Base-by-base conservation (phyloP, 192 early-diverging fungal genomes). In the Backusella mclennaniae region DNA sequence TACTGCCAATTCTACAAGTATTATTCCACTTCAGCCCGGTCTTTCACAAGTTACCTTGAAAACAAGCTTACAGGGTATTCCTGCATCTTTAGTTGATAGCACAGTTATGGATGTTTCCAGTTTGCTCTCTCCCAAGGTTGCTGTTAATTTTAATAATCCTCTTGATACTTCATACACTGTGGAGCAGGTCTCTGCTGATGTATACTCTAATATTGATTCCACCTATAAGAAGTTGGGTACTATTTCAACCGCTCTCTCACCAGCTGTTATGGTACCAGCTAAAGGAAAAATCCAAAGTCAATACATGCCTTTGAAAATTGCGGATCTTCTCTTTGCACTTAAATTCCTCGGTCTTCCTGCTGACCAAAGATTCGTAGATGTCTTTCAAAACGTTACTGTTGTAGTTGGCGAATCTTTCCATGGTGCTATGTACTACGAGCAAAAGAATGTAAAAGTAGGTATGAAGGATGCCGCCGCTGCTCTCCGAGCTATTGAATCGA, bases 1-100 rank as follows among this genome's bases (percentile, higher is more conserved):
- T 71, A 73, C 69, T 35, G 11, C 35, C 0, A 70, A 75, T n/a
- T 85, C 87, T 19, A 86, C 85, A 17, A 46, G 6, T 3, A 77
- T 90, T 35, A 76, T 66, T 29, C 82, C 87, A 21, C 78, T 90
- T 39, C 42, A 85, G 68, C 77, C 79, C 29, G 89, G 79, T 66
- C 75, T 90, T 38, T 67, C 77, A 39, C 68, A 74, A 14, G 79
- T 90, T 35, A 53, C 79, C n/a, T 59, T 87, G 21, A 56, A 73
- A 11, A 78, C 86, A 23, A 33, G 36, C 3, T 80, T 90, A 46
- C 76, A 75, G 21, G 89, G 87, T 80, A 82, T 89, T 33, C 69
- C 78, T 35, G 79, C 81, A 14, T 75, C 77, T 39, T 49, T 84
- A n/a, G 79, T 88, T 66, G 79, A 49, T 3, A 4, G 46, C 14